phyloP scores from a whole-genome alignment of 306 rosid genomes.

The Pyrus pyrifolia region DNA sequence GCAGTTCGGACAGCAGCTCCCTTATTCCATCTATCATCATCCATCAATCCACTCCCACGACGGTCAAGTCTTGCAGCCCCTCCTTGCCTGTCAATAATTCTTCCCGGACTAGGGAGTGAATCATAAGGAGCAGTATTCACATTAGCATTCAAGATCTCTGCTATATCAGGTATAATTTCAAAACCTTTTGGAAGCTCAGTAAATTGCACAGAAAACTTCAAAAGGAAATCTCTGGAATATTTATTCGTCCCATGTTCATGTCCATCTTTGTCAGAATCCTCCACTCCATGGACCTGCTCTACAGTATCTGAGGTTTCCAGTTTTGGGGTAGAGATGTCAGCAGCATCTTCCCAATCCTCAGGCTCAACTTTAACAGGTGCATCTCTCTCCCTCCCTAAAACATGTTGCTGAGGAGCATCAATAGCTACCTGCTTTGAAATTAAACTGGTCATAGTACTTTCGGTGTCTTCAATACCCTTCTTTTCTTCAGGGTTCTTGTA shows the following conservation, averaged over 20 bases:
- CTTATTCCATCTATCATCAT: conserved; percentile 77
- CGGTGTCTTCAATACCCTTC: conserved; percentile 48
- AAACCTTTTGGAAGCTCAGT: conserved; percentile 60
- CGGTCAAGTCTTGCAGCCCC: conserved; percentile 68
- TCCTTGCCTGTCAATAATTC: conserved; percentile 46
- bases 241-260: conserved; percentile 40
- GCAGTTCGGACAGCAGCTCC: conserved; percentile 53
- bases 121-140: conserved; percentile 40
- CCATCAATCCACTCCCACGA: conserved; percentile 50
- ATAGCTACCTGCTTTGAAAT: conserved; percentile 34
- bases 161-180: conserved; percentile 39
- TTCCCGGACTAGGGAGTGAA: conserved; percentile 67
- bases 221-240: conserved; percentile 83
- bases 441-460: conserved; percentile 20
- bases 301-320: conserved; percentile 42
- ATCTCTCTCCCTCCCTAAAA: conserved; percentile 23
- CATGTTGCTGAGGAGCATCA: conserved; percentile 33
- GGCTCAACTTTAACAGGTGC: conserved; percentile 56
- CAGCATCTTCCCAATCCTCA: conserved; percentile 98
- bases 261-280: conserved; percentile 31
- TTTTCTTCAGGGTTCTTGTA: conserved; percentile 89
- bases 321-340: conserved; percentile 69
- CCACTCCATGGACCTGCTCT: conserved; percentile 15
- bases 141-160: conserved; percentile 34
- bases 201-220: conserved; percentile 62